Conservation (phyloP, 2,329 filamentous ascomycete genomes). For the Rosellinia necatrix region DNA sequence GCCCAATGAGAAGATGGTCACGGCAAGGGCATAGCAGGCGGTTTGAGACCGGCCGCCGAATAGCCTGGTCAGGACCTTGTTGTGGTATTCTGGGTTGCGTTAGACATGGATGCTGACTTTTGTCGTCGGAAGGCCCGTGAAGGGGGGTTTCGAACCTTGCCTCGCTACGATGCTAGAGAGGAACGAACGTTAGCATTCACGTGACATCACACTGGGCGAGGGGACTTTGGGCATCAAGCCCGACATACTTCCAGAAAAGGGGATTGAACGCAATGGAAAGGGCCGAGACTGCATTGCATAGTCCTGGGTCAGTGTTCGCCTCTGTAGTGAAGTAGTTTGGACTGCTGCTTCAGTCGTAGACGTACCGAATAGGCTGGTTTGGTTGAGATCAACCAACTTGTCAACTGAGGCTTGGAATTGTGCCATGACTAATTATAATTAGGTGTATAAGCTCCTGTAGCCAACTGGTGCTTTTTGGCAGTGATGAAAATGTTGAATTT, state of each 20-base stretch:
- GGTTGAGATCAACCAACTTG: slow-evolving; percentile 65
- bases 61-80: slow-evolving; percentile 84
- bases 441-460: slow-evolving; percentile 1
- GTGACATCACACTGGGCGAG: not conserved
- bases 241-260: slow-evolving; percentile 96
- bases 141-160: slow-evolving; percentile 61
- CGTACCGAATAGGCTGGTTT: slow-evolving; percentile 70
- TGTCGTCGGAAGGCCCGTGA: slow-evolving; percentile 22
- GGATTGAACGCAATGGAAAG: slow-evolving; percentile 91
- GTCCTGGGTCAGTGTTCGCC: slow-evolving; percentile 24
- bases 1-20: slow-evolving; percentile 88
- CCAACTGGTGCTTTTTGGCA: not conserved
- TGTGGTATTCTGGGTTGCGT: slow-evolving; percentile 76
- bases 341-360: slow-evolving; percentile 26
- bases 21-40: slow-evolving; percentile 88
- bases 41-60: slow-evolving; percentile 77
- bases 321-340: not conserved
- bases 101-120: slow-evolving; percentile 11
- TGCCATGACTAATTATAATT: slow-evolving; percentile 43
- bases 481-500: slow-evolving; percentile 5
- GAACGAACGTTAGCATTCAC: slow-evolving; percentile 16
- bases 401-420: slow-evolving; percentile 42
- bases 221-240: not conserved
- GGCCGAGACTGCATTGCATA: slow-evolving; percentile 67
- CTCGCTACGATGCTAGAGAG: slow-evolving; percentile 74